Evolutionary conservation across 257 asterid species (phyloP).

Genomic region (Penstemon barbatus): DNA sequence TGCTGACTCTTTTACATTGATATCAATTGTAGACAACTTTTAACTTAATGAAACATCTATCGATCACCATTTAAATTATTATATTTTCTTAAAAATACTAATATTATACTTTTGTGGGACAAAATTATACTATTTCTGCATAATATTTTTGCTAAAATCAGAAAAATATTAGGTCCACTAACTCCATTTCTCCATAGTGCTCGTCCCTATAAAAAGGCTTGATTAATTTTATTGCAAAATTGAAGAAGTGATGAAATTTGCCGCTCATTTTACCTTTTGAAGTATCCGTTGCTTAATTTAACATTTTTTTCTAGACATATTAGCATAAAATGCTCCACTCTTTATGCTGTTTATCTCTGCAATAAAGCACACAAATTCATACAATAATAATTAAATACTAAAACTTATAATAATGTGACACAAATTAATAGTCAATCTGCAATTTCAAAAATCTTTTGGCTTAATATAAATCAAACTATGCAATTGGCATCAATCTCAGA

Average conservation of each 20-base stretch:
- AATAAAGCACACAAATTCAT: constrained; percentile 7
- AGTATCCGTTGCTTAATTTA: not conserved
- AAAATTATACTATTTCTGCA: no score
- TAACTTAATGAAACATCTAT: no score
- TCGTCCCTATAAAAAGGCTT: no score
- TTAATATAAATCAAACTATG: constrained; percentile 14
- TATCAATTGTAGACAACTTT: no score
- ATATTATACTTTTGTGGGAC: no score
- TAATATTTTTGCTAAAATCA: no score
- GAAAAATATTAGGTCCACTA: no score
- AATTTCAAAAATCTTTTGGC: constrained; percentile 14
- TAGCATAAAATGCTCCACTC: constrained; percentile 45
- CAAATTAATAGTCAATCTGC: constrained; percentile 15
- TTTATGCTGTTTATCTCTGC: constrained; percentile 33
- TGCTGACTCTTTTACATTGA: no score
- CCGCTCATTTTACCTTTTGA: not conserved
- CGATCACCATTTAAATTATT: no score
- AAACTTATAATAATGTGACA: constrained; percentile 9
- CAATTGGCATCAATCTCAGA: constrained; percentile 44
- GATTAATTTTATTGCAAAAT: not conserved
- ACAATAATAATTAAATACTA: not conserved
- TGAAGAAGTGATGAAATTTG: not conserved
- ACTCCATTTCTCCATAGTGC: no score
- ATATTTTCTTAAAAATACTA: no score
- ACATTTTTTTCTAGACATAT: constrained; percentile 26